Conservation (phyloP, 1,284 basidiomycete species). For the Cutaneotrichosporon cavernicola region DNA sequence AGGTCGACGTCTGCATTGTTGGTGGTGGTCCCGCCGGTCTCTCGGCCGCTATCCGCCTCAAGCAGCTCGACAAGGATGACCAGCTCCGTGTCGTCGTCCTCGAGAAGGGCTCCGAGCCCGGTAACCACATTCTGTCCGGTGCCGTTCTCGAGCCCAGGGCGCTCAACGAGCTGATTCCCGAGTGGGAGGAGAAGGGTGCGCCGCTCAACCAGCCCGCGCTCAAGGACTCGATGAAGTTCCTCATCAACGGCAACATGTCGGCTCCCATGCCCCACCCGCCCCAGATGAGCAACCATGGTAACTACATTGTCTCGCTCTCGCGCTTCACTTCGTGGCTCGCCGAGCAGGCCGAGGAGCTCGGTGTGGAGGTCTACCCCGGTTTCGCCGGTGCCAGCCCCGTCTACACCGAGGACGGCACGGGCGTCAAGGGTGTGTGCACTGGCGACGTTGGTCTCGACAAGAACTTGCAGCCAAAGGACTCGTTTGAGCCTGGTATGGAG, state of each 20-base stretch:
- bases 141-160: slow-evolving; percentile 92
- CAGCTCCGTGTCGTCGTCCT: slow-evolving; percentile 89
- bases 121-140: slow-evolving; percentile 92
- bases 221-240: slow-evolving; percentile 80
- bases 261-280: slow-evolving; percentile 93
- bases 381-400: slow-evolving; percentile 87
- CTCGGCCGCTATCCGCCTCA: slow-evolving; percentile 91
- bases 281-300: slow-evolving; percentile 93
- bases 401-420: slow-evolving; percentile 66
- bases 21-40: slow-evolving; percentile 94
- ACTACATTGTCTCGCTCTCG: slow-evolving; percentile 90
- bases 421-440: slow-evolving; percentile 80
- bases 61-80: slow-evolving; percentile 81
- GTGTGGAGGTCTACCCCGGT: slow-evolving; percentile 95
- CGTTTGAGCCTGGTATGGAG: slow-evolving; percentile 95
- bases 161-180: slow-evolving; percentile 85
- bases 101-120: slow-evolving; percentile 91
- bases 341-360: slow-evolving; percentile 75
- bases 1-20: slow-evolving; percentile 96
- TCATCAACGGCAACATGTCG: slow-evolving; percentile 65
- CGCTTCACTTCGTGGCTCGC: slow-evolving; percentile 88
- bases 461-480: slow-evolving; percentile 73
- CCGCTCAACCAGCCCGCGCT: slow-evolving; percentile 75
- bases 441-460: slow-evolving; percentile 94
- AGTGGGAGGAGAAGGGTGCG: slow-evolving; percentile 67